Percentiles rank a stretch among this genome's conserved stretches.
Conservation (phyloP, 1,284 basidiomycete species). For the Vanrija sp. region DNA sequence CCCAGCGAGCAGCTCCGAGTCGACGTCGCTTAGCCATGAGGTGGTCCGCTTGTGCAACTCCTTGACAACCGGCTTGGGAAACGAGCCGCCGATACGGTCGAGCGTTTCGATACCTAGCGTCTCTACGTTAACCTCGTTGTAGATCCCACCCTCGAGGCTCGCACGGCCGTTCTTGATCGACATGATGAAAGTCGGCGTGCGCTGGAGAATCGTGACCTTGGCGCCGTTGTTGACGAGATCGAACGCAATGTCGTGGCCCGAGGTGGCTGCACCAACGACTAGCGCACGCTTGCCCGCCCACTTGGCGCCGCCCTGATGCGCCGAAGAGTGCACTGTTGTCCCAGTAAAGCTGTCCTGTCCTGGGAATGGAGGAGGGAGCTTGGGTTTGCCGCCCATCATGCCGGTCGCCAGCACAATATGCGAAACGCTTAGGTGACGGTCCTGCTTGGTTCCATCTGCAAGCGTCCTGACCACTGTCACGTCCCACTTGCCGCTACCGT, state of each 20-base stretch:
- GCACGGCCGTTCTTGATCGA: constrained; percentile 52
- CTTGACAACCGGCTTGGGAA: constrained; percentile 40
- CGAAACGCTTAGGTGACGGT: constrained; percentile 54
- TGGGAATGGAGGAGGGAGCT: constrained; percentile 49
- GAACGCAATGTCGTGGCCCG: constrained; percentile 51
- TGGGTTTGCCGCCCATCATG: constrained; percentile 56
- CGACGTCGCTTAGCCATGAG: constrained; percentile 52
- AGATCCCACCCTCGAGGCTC: constrained; percentile 50
- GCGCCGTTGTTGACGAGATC: constrained; percentile 54
- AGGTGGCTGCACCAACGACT: constrained; percentile 60
- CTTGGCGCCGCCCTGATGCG: constrained; percentile 53
- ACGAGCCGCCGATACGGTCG: constrained; percentile 41
- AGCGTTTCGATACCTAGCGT: constrained; percentile 52
- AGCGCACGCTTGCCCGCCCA: constrained; percentile 59
- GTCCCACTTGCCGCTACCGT: constrained; percentile 55
- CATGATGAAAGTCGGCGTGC: constrained; percentile 63
- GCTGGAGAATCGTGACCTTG: constrained; percentile 62
- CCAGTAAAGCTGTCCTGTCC: constrained; percentile 58
- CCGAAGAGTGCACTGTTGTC: constrained; percentile 55
- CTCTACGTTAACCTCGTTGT: constrained; percentile 37
- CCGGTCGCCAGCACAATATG: constrained; percentile 59
- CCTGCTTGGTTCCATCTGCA: constrained; percentile 43
- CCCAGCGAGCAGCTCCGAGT: constrained; percentile 48
- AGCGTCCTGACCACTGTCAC: constrained; percentile 52
- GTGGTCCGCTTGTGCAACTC: constrained; percentile 57